Percentiles rank a stretch among this genome's conserved stretches.
phyloP scores from a whole-genome alignment of 805 yeast genomes.

The Kodamaea kaohsiungensis region DNA sequence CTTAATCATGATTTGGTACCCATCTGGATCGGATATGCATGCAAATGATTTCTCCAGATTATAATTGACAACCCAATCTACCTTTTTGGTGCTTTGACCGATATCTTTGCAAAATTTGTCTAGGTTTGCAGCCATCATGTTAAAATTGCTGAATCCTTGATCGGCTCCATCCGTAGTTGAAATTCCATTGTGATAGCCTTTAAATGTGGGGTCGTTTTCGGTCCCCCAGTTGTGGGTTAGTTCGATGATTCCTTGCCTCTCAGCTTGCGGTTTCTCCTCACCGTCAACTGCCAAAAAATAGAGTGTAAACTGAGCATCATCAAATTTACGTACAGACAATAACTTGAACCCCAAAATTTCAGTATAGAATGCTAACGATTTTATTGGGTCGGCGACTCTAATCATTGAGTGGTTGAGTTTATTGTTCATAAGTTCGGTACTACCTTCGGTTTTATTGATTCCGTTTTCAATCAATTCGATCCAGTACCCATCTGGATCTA shows the following conservation, averaged over 20 bases:
- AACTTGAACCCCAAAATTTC: slow-evolving; percentile 84
- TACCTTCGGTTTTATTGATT: slow-evolving; percentile 39
- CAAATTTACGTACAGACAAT: slow-evolving; percentile 54
- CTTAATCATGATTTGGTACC: not conserved
- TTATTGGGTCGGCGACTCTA: slow-evolving; percentile 81
- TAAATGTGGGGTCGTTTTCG: slow-evolving; percentile 70
- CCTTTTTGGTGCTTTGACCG: not conserved
- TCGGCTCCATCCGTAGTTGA: slow-evolving; percentile 53
- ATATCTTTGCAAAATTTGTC: not conserved
- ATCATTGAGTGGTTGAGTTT: slow-evolving; percentile 89
- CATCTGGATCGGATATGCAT: not conserved
- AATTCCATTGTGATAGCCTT: slow-evolving; percentile 81
- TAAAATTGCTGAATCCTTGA: slow-evolving; percentile 86
- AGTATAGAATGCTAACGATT: slow-evolving; percentile 75
- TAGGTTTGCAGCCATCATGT: slow-evolving; percentile 51
- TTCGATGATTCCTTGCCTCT: slow-evolving; percentile 74
- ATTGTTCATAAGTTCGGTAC: slow-evolving; percentile 41
- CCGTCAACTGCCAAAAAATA: slow-evolving; percentile 73
- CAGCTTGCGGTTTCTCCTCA: slow-evolving; percentile 46
- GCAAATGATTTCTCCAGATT: not conserved
- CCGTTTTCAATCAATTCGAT: slow-evolving; percentile 76
- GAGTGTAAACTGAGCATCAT: slow-evolving; percentile 75
- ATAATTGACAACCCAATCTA: not conserved
- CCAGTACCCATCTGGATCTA: slow-evolving; percentile 98
- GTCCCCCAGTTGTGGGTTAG: slow-evolving; percentile 97